Evolutionary conservation across 2,329 filamentous ascomycete species (phyloP).

Genomic region (Aotearoamyces nothofagi): DNA sequence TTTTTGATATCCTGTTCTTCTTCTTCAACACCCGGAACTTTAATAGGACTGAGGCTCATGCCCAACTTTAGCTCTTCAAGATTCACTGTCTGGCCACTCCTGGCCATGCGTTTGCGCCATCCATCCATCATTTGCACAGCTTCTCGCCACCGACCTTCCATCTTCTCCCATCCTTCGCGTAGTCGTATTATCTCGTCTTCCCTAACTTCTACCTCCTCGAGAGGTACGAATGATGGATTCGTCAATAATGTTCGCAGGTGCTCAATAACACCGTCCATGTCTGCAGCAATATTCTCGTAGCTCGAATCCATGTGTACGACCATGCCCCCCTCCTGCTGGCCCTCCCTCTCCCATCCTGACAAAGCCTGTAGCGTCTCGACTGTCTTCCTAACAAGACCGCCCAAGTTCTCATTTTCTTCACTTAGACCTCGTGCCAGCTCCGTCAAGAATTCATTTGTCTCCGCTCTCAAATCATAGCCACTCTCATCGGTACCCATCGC

Average conservation of each 20-base stretch:
- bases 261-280: constrained; percentile 64
- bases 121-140: constrained; percentile 82
- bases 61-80: constrained; percentile 54
- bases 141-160: constrained; percentile 84
- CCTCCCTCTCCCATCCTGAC: constrained; percentile 36
- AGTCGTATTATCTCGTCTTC: constrained; percentile 82
- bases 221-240: constrained; percentile 89
- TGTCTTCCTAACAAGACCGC: constrained; percentile 56
- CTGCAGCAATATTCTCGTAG: constrained; percentile 51
- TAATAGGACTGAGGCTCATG: constrained; percentile 44
- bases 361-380: constrained; percentile 57
- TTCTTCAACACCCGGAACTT: constrained; percentile 35
- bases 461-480: constrained; percentile 59
- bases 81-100: constrained; percentile 54
- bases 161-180: constrained; percentile 78
- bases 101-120: constrained; percentile 72
- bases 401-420: constrained; percentile 79
- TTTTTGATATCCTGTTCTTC: too few relatives aligned
- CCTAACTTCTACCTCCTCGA: constrained; percentile 85
- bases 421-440: constrained; percentile 69
- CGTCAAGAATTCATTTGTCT: constrained; percentile 85
- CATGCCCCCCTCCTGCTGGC: constrained; percentile 14
- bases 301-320: constrained; percentile 17
- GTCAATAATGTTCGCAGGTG: constrained; percentile 76
- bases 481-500: constrained; percentile 25